Conservation (phyloP, 805 yeast genomes). For the Kuraishia hungarica region DNA sequence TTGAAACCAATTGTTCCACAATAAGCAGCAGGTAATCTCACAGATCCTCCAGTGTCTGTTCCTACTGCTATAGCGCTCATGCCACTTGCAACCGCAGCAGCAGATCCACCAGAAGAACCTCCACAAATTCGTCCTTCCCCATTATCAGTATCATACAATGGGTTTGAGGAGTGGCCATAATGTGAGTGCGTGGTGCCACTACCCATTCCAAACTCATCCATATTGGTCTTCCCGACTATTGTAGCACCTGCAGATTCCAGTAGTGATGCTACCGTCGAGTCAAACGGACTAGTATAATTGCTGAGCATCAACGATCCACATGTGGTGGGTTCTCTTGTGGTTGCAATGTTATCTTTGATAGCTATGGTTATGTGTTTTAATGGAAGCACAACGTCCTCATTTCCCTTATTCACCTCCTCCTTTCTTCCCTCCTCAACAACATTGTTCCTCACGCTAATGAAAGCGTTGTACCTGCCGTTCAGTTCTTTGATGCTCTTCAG, state of each 20-base stretch:
- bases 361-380: constrained; percentile 32
- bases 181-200: constrained; percentile 49
- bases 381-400: neutral
- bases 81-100: constrained; percentile 78
- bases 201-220: constrained; percentile 99
- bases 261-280: constrained; percentile 61
- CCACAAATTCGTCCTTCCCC: constrained; percentile 45
- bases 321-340: constrained; percentile 60
- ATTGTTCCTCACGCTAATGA: constrained; percentile 27
- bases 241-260: constrained; percentile 44
- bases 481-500: neutral
- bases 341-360: constrained; percentile 76
- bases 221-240: constrained; percentile 73
- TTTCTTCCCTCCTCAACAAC: neutral
- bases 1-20: constrained; percentile 82
- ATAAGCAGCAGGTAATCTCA: constrained; percentile 85
- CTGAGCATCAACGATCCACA: constrained; percentile 64
- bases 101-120: constrained; percentile 95
- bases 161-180: constrained; percentile 54
- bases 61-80: constrained; percentile 75
- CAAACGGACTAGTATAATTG: constrained; percentile 65
- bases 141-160: constrained; percentile 19
- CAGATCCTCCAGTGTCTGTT: constrained; percentile 97
- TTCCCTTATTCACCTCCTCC: neutral
- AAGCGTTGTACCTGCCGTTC: constrained; percentile 16